Evolutionary conservation across 371 early-diverging fungal genomes (phyloP).

Genomic region (Parasitella parasitica): DNA sequence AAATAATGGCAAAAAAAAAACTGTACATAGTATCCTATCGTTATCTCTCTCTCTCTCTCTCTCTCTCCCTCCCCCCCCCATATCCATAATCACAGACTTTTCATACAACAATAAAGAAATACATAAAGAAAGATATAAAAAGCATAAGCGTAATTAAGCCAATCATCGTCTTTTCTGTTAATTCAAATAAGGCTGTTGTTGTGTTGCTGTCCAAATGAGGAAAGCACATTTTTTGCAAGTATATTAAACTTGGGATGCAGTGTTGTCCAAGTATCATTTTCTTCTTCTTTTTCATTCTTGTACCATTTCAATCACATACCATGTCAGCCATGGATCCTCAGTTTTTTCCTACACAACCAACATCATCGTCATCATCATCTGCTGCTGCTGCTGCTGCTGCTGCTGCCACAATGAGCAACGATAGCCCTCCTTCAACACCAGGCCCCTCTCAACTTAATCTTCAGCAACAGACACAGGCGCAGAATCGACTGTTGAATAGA

Average conservation of each 20-base stretch:
- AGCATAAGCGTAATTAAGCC: no score
- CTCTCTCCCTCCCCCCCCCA: neutral
- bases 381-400: neutral
- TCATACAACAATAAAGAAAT: no score
- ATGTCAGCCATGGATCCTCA: neutral
- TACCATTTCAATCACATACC: neutral
- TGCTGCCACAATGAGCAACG: neutral
- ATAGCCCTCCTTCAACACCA: neutral
- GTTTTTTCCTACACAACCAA: no score
- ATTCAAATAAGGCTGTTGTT: conserved; percentile 16
- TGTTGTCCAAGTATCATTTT: neutral
- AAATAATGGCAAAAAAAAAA: neutral
- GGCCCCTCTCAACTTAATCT: neutral
- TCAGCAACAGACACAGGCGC: conserved; percentile 15
- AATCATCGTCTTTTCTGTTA: neutral
- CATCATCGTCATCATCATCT: conserved; percentile 3
- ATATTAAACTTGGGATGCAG: neutral
- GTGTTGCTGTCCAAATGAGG: conserved; percentile 14
- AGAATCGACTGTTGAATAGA: conserved; percentile 14
- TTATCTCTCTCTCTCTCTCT: neutral
- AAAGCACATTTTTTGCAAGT: neutral
- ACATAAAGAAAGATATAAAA: neutral
- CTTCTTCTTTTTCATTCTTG: neutral
- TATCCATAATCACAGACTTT: neutral
- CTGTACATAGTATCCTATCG: neutral